Percentiles rank a stretch among this genome's conserved stretches.
Evolutionary conservation across 1,284 basidiomycete genomes (phyloP).

Genomic region (Golubevia sp.): DNA sequence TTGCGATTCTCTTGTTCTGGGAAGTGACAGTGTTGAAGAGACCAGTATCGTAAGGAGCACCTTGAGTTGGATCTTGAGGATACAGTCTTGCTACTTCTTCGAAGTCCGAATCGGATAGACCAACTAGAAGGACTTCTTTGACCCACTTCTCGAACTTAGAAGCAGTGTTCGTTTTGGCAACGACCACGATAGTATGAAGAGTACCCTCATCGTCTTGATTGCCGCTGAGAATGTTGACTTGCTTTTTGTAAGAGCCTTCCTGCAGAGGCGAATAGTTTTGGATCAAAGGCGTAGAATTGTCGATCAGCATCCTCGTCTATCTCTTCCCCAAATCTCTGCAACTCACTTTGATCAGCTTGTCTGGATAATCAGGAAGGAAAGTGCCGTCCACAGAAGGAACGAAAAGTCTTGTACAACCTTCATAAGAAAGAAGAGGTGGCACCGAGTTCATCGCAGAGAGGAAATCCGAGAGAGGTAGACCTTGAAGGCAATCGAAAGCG

Average conservation of each 20-base stretch:
- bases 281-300: too few species aligned
- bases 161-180: neutral
- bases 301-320: too few species aligned
- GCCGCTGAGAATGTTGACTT: neutral
- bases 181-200: neutral
- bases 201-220: slow-evolving; percentile 3
- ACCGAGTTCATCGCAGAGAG: neutral
- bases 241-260: neutral
- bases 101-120: neutral
- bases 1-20: slow-evolving; percentile 68
- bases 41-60: slow-evolving; percentile 68
- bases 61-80: slow-evolving; percentile 42
- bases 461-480: neutral
- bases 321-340: neutral
- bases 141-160: neutral
- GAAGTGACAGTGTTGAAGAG: slow-evolving; percentile 65
- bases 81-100: slow-evolving; percentile 3
- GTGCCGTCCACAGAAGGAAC: neutral
- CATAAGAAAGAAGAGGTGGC: neutral
- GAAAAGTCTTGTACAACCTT: neutral
- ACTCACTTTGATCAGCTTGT: neutral
- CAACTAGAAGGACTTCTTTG: neutral
- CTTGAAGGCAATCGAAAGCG: neutral
- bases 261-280: neutral
- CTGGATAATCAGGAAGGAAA: neutral